Conservation (phyloP, 2,329 filamentous ascomycete species). For the Torrubiellomyces zombiae region DNA sequence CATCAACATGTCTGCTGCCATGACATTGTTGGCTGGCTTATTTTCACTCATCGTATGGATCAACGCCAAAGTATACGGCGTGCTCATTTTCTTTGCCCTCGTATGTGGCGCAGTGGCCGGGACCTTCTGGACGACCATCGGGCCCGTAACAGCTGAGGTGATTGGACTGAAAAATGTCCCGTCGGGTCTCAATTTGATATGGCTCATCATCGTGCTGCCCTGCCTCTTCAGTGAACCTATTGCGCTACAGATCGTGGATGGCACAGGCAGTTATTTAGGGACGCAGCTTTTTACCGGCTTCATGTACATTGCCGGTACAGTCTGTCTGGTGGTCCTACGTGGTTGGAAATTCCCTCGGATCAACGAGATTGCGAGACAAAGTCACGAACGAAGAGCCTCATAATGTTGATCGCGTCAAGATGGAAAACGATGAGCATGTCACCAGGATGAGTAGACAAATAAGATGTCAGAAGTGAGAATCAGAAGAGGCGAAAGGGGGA, state of each 20-base stretch:
- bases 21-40: slow-evolving; percentile 47
- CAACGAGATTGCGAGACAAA: slow-evolving; percentile 14
- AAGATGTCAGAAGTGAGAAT: too few relatives aligned
- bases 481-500: too few relatives aligned
- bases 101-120: slow-evolving; percentile 56
- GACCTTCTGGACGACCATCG: slow-evolving; percentile 53
- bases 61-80: slow-evolving; percentile 43
- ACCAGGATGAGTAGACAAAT: slow-evolving; percentile 12
- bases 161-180: slow-evolving; percentile 54
- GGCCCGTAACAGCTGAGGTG: slow-evolving; percentile 56
- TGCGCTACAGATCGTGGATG: slow-evolving; percentile 34
- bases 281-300: slow-evolving; percentile 43
- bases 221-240: slow-evolving; percentile 53
- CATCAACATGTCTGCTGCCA: slow-evolving; percentile 52
- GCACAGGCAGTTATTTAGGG: slow-evolving; percentile 29
- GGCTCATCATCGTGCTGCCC: slow-evolving; percentile 55
- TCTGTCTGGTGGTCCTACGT: slow-evolving; percentile 15
- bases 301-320: slow-evolving; percentile 36
- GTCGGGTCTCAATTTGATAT: slow-evolving; percentile 50
- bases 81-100: slow-evolving; percentile 55
- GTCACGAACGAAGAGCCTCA: slow-evolving; percentile 13
- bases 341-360: slow-evolving; percentile 22
- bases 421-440: slow-evolving; percentile 14
- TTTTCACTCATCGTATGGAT: slow-evolving; percentile 59
- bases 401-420: slow-evolving; percentile 14